Conservation (phyloP, 108 stramenopile species). For the Tribonema minus region DNA sequence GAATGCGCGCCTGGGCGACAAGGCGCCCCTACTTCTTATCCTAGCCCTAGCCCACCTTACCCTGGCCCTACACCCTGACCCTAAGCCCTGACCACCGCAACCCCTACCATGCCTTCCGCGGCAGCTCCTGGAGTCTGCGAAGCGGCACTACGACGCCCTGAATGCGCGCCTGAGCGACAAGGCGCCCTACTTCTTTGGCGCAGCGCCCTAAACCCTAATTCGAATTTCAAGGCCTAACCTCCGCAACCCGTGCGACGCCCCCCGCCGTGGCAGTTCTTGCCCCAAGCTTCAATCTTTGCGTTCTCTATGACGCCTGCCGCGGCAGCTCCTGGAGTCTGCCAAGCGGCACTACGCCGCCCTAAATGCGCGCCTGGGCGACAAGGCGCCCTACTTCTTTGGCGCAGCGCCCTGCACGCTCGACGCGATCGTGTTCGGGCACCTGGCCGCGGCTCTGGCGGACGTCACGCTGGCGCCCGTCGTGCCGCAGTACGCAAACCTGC, state of each 20-base stretch:
- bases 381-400: neutral
- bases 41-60: no score
- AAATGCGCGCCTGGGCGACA: neutral
- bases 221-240: no score
- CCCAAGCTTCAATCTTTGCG: no score
- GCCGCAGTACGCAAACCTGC: constrained; percentile 13
- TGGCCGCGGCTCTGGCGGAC: constrained; percentile 21
- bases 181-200: neutral
- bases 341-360: neutral
- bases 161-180: neutral
- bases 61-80: no score
- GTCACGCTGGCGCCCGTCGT: neutral
- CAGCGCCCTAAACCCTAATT: no score
- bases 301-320: no score
- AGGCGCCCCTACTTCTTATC: neutral
- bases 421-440: constrained; percentile 23
- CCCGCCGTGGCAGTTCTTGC: no score
- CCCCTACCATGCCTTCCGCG: no score
- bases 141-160: neutral
- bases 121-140: neutral
- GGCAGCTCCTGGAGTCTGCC: neutral
- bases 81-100: no score
- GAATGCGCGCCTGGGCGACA: neutral
- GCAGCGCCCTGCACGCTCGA: neutral
- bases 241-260: no score